These are phyloP conservation scores for Achlya hypogyna DNA, from an alignment of 352 stramenopile species.

Conservation along the genomic window DNA sequence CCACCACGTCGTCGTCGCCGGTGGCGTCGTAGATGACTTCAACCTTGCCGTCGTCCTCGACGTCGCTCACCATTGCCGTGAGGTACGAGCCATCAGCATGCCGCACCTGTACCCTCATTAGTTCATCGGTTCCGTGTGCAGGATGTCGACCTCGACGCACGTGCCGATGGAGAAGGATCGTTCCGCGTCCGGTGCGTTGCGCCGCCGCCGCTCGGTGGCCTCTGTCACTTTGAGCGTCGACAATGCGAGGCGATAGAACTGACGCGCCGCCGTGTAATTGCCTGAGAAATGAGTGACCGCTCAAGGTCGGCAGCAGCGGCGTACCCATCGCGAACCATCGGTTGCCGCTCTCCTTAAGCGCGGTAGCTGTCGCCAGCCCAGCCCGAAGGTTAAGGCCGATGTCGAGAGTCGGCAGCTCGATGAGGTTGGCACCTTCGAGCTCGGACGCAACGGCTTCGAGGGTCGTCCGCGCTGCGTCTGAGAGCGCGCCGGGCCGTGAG, in stretches of 20 bases:
- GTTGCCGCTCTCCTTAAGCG: constrained; percentile 6
- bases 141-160: not conserved
- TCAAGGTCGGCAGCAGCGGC: not conserved
- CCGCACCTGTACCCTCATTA: not conserved
- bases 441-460: not conserved
- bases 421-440: not conserved
- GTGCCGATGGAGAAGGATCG: not conserved
- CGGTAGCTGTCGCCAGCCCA: not conserved
- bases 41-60: constrained; percentile 31
- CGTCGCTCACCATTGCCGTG: constrained; percentile 46
- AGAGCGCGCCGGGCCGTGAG: not conserved
- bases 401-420: not conserved
- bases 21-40: constrained; percentile 58
- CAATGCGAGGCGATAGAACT: constrained; percentile 10
- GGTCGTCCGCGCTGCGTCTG: not conserved
- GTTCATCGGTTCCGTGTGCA: not conserved
- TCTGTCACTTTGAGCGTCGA: constrained; percentile 11
- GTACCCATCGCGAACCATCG: constrained; percentile 7
- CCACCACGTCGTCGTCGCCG: constrained; percentile 40
- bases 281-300: not conserved
- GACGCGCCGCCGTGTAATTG: constrained; percentile 6
- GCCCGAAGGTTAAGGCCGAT: not conserved
- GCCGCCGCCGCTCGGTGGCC: not conserved
- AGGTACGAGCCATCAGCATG: not conserved
- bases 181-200: not conserved